phyloP scores from a whole-genome alignment of 495 filamentous ascomycete genomes.

The Cercophora samala region DNA sequence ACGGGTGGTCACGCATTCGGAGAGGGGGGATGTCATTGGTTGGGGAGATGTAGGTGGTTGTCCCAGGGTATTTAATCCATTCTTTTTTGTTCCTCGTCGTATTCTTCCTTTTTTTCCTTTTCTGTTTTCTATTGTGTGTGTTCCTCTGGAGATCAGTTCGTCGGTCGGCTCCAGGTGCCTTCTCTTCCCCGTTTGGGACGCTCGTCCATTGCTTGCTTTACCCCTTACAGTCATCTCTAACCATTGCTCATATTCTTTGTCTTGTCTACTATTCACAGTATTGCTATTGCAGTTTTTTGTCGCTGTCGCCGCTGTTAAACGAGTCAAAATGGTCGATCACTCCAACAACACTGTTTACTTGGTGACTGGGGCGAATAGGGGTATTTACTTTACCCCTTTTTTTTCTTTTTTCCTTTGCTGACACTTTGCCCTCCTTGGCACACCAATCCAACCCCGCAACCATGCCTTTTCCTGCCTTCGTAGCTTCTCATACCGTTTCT shows the following conservation, averaged over 20 bases:
- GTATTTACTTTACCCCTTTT: conserved; percentile 17
- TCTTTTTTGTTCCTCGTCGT: background rate
- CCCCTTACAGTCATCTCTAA: background rate
- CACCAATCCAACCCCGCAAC: background rate
- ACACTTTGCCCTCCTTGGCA: background rate
- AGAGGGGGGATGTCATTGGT: conserved; percentile 15
- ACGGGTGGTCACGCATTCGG: background rate
- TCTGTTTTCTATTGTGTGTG: background rate
- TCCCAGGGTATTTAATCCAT: conserved; percentile 10
- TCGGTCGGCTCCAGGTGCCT: background rate
- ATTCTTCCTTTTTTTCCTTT: background rate
- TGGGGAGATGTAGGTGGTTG: conserved; percentile 10
- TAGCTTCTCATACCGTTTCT: background rate
- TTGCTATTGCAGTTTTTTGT: background rate
- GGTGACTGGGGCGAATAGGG: conserved; percentile 44
- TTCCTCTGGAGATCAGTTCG: background rate
- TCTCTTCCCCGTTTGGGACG: background rate
- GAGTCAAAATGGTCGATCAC: conserved; percentile 17
- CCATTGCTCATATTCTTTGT: background rate
- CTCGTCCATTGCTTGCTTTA: background rate
- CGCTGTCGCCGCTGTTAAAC: background rate
- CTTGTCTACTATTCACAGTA: background rate
- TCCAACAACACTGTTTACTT: conserved; percentile 34
- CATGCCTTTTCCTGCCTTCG: background rate
- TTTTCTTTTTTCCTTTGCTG: background rate